Percentiles rank a stretch among this genome's conserved stretches.
Evolutionary conservation across 139 green algal species (phyloP).

Genomic region (Eudorina sp.): DNA sequence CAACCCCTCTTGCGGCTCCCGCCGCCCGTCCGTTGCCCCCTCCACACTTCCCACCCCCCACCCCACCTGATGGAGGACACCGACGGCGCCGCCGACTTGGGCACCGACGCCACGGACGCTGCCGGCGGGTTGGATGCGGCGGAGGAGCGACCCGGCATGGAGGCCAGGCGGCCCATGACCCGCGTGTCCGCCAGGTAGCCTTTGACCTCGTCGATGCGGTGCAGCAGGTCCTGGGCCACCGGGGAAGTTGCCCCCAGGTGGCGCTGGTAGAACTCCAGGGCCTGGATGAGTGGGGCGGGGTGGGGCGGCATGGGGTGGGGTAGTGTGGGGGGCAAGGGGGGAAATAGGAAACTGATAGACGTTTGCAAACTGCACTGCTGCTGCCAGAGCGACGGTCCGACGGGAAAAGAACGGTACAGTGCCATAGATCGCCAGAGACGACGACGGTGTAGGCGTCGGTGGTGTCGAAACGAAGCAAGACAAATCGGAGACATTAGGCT

Average conservation of each 20-base stretch:
- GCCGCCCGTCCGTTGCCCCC: too few relatives aligned
- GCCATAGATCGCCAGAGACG: too few relatives aligned
- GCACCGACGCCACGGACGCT: not conserved
- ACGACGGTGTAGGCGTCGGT: too few relatives aligned
- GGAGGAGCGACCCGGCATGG: not conserved
- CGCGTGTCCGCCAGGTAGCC: constrained; percentile 39
- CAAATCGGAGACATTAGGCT: too few relatives aligned
- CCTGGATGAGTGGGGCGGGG: not conserved
- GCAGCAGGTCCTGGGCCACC: constrained; percentile 36
- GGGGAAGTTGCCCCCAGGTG: constrained; percentile 2
- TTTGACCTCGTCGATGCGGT: constrained; percentile 52
- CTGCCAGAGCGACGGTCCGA: too few relatives aligned
- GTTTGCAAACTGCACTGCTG: too few relatives aligned
- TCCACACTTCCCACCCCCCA: not conserved
- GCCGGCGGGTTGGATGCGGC: not conserved
- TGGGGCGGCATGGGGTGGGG: not conserved
- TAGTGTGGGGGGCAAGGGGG: too few relatives aligned
- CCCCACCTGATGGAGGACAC: not conserved
- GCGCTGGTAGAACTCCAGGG: constrained; percentile 40
- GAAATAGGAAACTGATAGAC: too few relatives aligned
- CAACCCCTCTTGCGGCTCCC: too few relatives aligned
- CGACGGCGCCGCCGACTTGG: constrained; percentile 4
- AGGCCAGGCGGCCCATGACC: constrained; percentile 39
- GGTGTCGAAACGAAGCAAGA: too few relatives aligned
- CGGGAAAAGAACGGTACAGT: too few relatives aligned